Evolutionary conservation across 768 basidiomycete species (phyloP), one percentile per base, ranked within the genome.

Genomic region (Pleurotus pulmonarius): DNA sequence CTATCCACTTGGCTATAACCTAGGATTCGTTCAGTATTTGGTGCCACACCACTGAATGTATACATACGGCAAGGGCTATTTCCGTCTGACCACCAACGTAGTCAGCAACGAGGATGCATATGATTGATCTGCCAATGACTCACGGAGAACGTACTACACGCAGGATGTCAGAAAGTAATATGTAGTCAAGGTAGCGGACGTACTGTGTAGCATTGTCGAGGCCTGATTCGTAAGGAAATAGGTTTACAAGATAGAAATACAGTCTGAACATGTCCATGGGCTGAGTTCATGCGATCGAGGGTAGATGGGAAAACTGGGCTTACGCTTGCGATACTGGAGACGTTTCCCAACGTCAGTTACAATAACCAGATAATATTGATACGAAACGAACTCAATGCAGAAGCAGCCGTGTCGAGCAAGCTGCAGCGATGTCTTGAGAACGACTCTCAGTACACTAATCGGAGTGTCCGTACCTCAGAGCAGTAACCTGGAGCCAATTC

Each of bases 171-270:
- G 44, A 9, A 39, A 11, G 25, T 34, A 55, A 46, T n/a, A 46
- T 16, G 34, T 24, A 46, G 18, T 1, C 53, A 16, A 52, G 39
- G 24, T 11, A n/a, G 13, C 7, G 16, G 5, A 59, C 61, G 34
- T 59, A 63, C 64, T 56, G 46, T 18, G 62, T 65, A 22, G 64
- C 61, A 46, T 63, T 44, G 24, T 58, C 49, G 25, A 67, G 56
- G 40, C 61, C 63, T 34, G 59, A 49, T 40, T 65, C 62, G 18
- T 58, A 58, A 7, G 67, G 66, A 49, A 65, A 69, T 29, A 62
- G 52, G 22, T 56, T 29, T 20, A 69, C 59, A 22, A 69, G 61
- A 48, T 67, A 67, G 41, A 59, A 58, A 48, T 67, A 69, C 22
- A 65, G 46, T n/a, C 67, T 68, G 44, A 12, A 22, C 22, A 25